Evolutionary conservation across 345 rosid genomes (phyloP), one percentile per base, ranked within the genome.

Genomic region (Camelina sativa): DNA sequence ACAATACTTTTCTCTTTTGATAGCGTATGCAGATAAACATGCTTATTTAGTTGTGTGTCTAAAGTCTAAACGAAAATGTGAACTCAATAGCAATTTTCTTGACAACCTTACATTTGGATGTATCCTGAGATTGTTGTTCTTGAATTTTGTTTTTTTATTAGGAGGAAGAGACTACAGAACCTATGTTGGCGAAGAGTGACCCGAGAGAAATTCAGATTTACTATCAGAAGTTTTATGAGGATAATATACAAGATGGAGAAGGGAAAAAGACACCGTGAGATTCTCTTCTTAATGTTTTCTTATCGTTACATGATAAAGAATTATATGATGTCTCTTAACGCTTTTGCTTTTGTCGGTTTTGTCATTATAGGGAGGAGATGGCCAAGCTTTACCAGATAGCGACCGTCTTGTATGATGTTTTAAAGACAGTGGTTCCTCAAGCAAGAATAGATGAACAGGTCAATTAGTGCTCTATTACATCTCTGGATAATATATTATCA

Each of bases 311-410:
- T 69, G 56, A 60, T 46, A 46, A 65, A 34, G 40, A 37, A 23
- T 46, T 11, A 54, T 48, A 44, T 20, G n/a, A 57, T 41, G 44
- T 60, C 69, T 72, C 28, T n/a, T 62, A 44, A 79, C 28, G 20
- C 64, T 22, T 72, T 35, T 66, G 44, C 19, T 61, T 72, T 19
- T 73, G 6, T 67, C 19, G 5, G 8, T 62, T 59, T 22, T 63
- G 48, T 55, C 46, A 53, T 76, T 88, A 77, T 81, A 95, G 99
- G 86, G 97, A 92, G 85, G 97, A 90, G 86, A 90, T 95, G 97
- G 90, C 86, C 44, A 92, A 86, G 83, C 81, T 85, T 61, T 85
- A 86, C 80, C 94, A 91, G 83, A 82, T 83, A 72, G 99, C 98
- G 13, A 46, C 97, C 0, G 97, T 95, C n/a, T 86, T 95, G 70